Base-by-base conservation (phyloP, 257 asterid species). In the Solanum peruvianum region DNA sequence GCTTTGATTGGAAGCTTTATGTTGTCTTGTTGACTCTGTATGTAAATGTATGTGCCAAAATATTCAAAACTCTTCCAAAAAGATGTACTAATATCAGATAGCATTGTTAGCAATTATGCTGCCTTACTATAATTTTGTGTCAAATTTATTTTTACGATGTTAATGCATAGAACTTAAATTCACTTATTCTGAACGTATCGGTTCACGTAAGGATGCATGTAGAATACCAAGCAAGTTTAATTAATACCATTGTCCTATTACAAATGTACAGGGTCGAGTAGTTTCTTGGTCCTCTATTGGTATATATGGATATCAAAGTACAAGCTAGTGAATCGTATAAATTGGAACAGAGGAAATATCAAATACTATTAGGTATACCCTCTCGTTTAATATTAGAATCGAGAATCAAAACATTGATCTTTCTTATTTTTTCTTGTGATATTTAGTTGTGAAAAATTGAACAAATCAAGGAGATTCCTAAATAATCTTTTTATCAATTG, bases 291-390 rank as follows among this genome's bases (percentile, higher is more conserved):
- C 15, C 29, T 23, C 69, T 62, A 4, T 0, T 23, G 29, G 31
- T 23, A 62, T 14, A 23, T 62, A 2, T 23, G 31, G 70, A 62
- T 62, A 16, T n/a, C 31, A 62, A 23, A 62, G 29, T n/a, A 4
- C 1, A 15, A 62, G 66, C 1, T 20, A 58, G n/a, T 56, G 4
- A 18, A n/a, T 56, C n/a, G 20, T 18, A 56, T 56, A 18, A 56
- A 7, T 56, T 56, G n/a, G 1, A 0, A 18, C 11, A 18, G n/a
- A 52, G 0, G 2, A 1, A 52, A 1, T 52, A 52, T 0, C 4
- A 52, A 2, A 7, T 56, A 20, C 25, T 20, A 56, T 56, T 56
- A 56, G 2, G 66, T 18, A 20, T 56, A 56, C 8, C 64, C 2
- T 56, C 0, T 56, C 25, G 11, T 3, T 56, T 56, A 56, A 20